A percentile compares a stretch with the other conserved stretches of the same genome.
These are phyloP conservation scores for Bothriochloa decipiens DNA, from an alignment of 176 grass and related monocot species.

Conservation along the genomic window DNA sequence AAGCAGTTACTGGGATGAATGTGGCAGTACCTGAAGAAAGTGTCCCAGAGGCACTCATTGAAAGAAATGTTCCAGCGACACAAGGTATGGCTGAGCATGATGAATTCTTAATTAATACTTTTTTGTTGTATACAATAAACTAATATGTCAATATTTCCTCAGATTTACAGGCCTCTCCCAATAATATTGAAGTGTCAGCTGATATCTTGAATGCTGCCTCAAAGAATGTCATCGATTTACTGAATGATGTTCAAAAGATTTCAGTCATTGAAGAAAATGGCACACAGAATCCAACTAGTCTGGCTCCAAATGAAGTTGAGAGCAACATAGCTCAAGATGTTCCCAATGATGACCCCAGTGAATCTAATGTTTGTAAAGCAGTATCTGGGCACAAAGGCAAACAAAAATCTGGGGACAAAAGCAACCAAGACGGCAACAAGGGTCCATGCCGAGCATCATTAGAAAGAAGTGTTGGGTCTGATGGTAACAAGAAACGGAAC, in stretches of 20 bases:
- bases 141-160: not conserved
- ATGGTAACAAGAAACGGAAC: slow-evolving; percentile 41
- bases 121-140: not conserved
- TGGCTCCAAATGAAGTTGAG: slow-evolving; percentile 32
- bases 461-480: slow-evolving; percentile 39
- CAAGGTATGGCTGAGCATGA: not conserved
- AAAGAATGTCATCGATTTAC: slow-evolving; percentile 10
- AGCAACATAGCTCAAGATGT: slow-evolving; percentile 26
- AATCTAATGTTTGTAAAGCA: slow-evolving; percentile 26
- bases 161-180: not conserved
- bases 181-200: slow-evolving; percentile 10
- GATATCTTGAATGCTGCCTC: slow-evolving; percentile 35
- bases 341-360: slow-evolving; percentile 39
- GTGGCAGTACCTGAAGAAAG: slow-evolving; percentile 2
- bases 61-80: not conserved
- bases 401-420: slow-evolving; percentile 34
- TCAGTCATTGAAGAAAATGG: slow-evolving; percentile 26
- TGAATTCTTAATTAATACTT: not conserved
- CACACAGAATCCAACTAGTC: not conserved
- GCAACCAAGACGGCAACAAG: slow-evolving; percentile 14
- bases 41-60: not conserved
- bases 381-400: slow-evolving; percentile 34
- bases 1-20: slow-evolving; percentile 16
- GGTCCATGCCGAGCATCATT: slow-evolving; percentile 38
- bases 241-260: slow-evolving; percentile 36